Conservation (phyloP, 2,329 filamentous ascomycete species). For the Aspergillus japonicus region DNA sequence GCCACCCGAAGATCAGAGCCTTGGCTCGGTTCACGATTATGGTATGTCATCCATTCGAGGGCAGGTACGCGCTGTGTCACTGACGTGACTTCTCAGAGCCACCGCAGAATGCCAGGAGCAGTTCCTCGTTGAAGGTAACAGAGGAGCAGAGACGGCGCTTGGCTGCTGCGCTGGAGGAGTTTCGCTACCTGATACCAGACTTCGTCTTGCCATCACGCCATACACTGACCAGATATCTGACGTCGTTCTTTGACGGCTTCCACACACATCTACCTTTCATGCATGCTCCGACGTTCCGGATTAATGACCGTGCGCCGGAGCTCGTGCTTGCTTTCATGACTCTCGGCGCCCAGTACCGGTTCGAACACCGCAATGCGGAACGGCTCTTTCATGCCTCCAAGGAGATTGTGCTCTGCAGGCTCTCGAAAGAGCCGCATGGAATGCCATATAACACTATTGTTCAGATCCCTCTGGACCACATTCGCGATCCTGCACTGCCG, state of each 20-base stretch:
- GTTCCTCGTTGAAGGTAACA: constrained; percentile 23
- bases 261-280: constrained; percentile 62
- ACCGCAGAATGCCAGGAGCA: constrained; percentile 24
- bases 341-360: constrained; percentile 53
- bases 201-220: constrained; percentile 69
- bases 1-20: constrained; percentile 32
- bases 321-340: constrained; percentile 66
- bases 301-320: constrained; percentile 66
- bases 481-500: constrained; percentile 17
- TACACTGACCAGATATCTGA: constrained; percentile 66
- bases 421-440: constrained; percentile 24
- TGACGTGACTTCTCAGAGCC: constrained; percentile 23
- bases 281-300: constrained; percentile 65
- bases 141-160: constrained; percentile 5
- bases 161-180: constrained; percentile 7
- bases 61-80: background rate
- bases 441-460: constrained; percentile 18
- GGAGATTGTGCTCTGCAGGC: constrained; percentile 65
- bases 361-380: constrained; percentile 43
- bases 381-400: constrained; percentile 54
- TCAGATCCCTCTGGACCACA: constrained; percentile 19
- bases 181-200: constrained; percentile 21
- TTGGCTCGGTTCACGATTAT: constrained; percentile 33
- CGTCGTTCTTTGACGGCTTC: constrained; percentile 69
- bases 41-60: constrained; percentile 18